Evolutionary conservation across 148 eudicot species (phyloP), one percentile per base, ranked within the genome.

Genomic region (Polygonum aviculare): DNA sequence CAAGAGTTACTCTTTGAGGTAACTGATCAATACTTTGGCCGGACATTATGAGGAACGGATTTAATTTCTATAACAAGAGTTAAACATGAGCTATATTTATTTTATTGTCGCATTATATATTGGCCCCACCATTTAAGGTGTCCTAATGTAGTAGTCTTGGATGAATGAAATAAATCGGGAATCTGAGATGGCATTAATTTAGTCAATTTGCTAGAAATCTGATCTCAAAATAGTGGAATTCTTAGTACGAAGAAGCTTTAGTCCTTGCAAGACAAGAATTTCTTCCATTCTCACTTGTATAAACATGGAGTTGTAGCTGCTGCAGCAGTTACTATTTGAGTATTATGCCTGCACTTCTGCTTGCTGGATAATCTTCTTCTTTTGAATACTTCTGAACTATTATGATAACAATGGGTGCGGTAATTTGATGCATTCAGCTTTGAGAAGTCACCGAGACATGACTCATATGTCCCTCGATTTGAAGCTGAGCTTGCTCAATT

Each of bases 401-500:
- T 14, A 16, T 65, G 15, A 65, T 36, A 36, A 65, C 6, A 12
- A 35, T 15, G 10, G 74, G 16, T 47, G 40, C 74, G 16, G 7
- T 50, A 67, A 59, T 78, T 76, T 82, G 16, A n/a, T 76, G 78
- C 74, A 73, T 81, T 75, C 62, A 93, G 99, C 87, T 95, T 95
- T 70, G 97, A 93, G 89, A 77, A 60, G 54, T 93, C 97, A 41
- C 98, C 99, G 12, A 89, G 98, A 78, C 94, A 95, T 76, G 94
- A 93, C 76, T 82, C 97, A 49, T 90, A 84, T 75, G 97, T 92
- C 63, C 88, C 89, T 15, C 93, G 89, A 75, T 95, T 93, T 85
- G 99, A 93, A 84, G 96, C 89, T 26, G 97, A 95, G 50, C 91
- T 95, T 75, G 90, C 91, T 79, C 93, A 93, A 77, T 93, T 85